Percentiles rank a stretch among this genome's conserved stretches.
Evolutionary conservation across 2,329 filamentous ascomycete genomes (phyloP).

Genomic region (Lachnellula subtilissima): DNA sequence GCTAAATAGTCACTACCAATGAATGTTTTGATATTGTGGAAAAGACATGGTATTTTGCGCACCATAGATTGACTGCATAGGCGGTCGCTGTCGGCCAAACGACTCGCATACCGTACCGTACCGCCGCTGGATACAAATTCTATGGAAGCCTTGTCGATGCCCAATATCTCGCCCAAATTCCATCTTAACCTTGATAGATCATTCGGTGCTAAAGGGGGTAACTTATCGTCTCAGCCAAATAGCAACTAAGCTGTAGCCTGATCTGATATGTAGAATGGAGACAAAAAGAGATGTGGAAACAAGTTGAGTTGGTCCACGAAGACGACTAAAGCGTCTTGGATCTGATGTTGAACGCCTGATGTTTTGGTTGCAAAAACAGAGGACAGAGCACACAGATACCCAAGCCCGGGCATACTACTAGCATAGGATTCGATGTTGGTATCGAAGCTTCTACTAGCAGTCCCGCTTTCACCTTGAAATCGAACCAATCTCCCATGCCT

Average conservation of each 20-base stretch:
- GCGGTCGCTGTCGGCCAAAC: neutral
- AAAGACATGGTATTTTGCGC: neutral
- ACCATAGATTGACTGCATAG: neutral
- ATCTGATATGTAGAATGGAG: constrained; percentile 11
- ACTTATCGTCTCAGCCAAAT: constrained; percentile 9
- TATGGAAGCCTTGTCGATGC: neutral
- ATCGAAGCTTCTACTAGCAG: constrained; percentile 50
- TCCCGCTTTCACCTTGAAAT: constrained; percentile 35
- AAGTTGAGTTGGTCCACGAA: constrained; percentile 64
- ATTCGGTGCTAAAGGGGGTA: neutral
- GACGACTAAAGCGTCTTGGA: constrained; percentile 60
- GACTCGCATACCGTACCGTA: neutral
- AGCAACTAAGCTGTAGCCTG: constrained; percentile 18
- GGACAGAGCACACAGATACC: constrained; percentile 66
- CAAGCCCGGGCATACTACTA: constrained; percentile 46
- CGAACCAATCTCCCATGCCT: constrained; percentile 22
- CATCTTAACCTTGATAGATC: neutral
- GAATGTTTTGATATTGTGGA: neutral
- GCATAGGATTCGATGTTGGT: constrained; percentile 62
- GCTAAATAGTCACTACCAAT: neutral
- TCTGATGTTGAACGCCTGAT: constrained; percentile 71
- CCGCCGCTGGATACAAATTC: neutral
- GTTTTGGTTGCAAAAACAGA: constrained; percentile 84
- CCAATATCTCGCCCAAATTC: neutral
- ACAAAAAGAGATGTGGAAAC: constrained; percentile 42